Conservation (phyloP, 2,329 filamentous ascomycete genomes). For the Fusarium torreyae region DNA sequence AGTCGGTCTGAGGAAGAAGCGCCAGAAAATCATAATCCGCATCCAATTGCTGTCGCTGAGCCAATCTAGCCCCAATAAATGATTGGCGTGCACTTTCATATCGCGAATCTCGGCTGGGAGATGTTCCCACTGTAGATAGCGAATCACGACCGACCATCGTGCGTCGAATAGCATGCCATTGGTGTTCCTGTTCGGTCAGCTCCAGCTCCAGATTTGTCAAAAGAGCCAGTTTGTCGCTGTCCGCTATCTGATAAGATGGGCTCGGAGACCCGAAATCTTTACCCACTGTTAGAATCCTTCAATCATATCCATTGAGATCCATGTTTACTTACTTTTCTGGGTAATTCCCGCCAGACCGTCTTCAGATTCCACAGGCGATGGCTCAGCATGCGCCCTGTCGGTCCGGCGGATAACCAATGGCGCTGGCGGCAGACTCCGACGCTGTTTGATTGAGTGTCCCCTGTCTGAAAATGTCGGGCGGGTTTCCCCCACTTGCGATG, state of each 20-base stretch:
- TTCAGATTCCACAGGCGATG: slow-evolving; percentile 67
- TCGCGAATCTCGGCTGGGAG: slow-evolving; percentile 44
- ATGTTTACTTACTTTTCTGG: slow-evolving; percentile 25
- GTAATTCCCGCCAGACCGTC: slow-evolving; percentile 61
- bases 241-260: slow-evolving; percentile 46
- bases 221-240: slow-evolving; percentile 62
- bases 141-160: slow-evolving; percentile 66
- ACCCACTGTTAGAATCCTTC: slow-evolving; percentile 25
- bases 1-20: slow-evolving; percentile 34
- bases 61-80: slow-evolving; percentile 16
- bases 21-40: slow-evolving; percentile 35
- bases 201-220: slow-evolving; percentile 74
- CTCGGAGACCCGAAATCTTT: slow-evolving; percentile 20
- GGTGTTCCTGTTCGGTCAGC: slow-evolving; percentile 72
- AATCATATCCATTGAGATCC: slow-evolving; percentile 3
- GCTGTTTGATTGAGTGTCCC: slow-evolving; percentile 60
- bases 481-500: slow-evolving; percentile 71
- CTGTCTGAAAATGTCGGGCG: slow-evolving; percentile 72
- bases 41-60: slow-evolving; percentile 36
- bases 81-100: slow-evolving; percentile 36
- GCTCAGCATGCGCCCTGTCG: slow-evolving; percentile 63
- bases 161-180: slow-evolving; percentile 72
- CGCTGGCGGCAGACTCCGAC: slow-evolving; percentile 70
- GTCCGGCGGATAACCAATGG: slow-evolving; percentile 66
- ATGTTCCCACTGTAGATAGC: slow-evolving; percentile 61